Base-by-base conservation (phyloP, 805 yeast genomes). In the Maudiozyma turicensis region DNA sequence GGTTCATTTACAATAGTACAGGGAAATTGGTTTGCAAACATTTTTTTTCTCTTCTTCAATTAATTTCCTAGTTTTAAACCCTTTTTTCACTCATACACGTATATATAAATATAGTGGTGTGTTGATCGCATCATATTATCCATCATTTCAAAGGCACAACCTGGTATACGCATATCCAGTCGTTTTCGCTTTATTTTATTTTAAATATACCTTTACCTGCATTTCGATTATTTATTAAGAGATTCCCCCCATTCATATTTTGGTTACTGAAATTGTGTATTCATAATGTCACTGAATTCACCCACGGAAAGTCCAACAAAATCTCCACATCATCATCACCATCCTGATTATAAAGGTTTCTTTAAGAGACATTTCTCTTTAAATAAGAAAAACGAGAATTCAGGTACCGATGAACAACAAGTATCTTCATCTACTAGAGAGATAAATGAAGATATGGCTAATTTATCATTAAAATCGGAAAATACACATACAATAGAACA, bases 381-480 rank as follows among this genome's bases (percentile, higher is more conserved):
- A 8, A 42, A 42, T 29, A 30, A 32, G 11, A 26, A 44, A 26
- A 8, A 13, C 9, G 32, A 43, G 15, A 3, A 14, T 13, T 5
- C 8, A 2, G 30, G 35, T 34, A 35, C 5, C 2, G 28, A 39
- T 13, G 32, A 35, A 29, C 28, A 8, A n/a, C 42, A 28, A 11
- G 31, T 13, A 39, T 39, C 42, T 39, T 39, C 42, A 8, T n/a
- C 40, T 10, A 30, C 43, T 8, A 28, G 33, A 13, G 29, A 48
- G 26, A 45, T 50, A 11, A 45, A 45, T 40, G 34, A 44, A 39
- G 45, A 50, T 40, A 34, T 50, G 44, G 53, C 53, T 6, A 48
- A 48, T 14, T 31, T 50, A 38, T 45, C 50, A n/a, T 35, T 50
- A 31, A 31, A 45, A 11, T 31, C 50, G 11, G 34, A 44, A 3